Conservation (phyloP, 495 filamentous ascomycete genomes). For the Talaromyces trachyspermus region DNA sequence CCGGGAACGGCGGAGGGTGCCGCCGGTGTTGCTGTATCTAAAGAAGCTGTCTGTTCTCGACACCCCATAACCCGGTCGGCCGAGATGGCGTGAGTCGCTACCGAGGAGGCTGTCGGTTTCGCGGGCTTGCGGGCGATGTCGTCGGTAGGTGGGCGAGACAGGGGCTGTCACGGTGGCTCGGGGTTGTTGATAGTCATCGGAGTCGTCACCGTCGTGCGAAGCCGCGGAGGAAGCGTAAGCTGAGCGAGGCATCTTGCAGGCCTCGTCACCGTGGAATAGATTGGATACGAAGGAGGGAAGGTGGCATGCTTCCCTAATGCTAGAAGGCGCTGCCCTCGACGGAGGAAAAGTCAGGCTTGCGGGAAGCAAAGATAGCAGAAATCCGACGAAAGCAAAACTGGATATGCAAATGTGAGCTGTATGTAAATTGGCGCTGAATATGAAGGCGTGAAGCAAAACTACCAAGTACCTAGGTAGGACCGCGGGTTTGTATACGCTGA, state of each 20-base stretch:
- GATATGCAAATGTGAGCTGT: too few relatives aligned
- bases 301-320: too few relatives aligned
- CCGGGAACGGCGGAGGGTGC: constrained; percentile 44
- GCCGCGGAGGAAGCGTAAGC: constrained; percentile 14
- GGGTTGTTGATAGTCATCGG: constrained; percentile 13
- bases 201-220: constrained; percentile 17
- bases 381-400: too few relatives aligned
- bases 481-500: too few relatives aligned
- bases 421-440: too few relatives aligned
- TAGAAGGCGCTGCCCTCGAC: too few relatives aligned
- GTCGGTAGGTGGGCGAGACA: constrained; percentile 7
- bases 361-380: too few relatives aligned
- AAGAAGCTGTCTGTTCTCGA: constrained; percentile 25
- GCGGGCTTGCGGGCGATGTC: neutral
- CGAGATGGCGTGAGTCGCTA: neutral
- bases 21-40: constrained; percentile 24
- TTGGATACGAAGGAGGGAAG: neutral
- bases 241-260: constrained; percentile 23
- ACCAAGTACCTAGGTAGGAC: too few relatives aligned
- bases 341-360: too few relatives aligned
- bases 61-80: constrained; percentile 1
- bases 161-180: constrained; percentile 11
- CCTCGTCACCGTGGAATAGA: neutral
- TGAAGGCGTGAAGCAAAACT: too few relatives aligned
- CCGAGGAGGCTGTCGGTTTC: constrained; percentile 7